A percentile compares a stretch with the other conserved stretches of the same genome.
Conservation (phyloP, 2,329 filamentous ascomycete species). For the Gaeumannomyces sp. region DNA sequence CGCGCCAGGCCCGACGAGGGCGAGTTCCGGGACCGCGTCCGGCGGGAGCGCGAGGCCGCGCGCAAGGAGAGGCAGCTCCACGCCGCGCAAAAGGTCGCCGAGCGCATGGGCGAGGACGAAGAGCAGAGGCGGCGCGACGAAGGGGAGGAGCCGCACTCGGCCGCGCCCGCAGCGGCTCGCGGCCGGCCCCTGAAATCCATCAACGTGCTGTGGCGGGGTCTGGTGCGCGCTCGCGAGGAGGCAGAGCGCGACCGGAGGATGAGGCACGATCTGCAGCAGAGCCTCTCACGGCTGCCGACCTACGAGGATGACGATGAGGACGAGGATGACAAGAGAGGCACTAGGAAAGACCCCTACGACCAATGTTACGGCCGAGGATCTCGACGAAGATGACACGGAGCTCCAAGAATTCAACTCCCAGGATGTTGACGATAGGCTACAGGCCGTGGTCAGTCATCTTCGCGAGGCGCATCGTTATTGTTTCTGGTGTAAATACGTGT, state of each 20-base stretch:
- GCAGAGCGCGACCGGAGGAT: slow-evolving; percentile 61
- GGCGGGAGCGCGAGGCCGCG: slow-evolving; percentile 62
- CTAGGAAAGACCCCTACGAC: slow-evolving; percentile 60
- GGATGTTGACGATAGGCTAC: slow-evolving; percentile 59
- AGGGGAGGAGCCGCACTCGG: slow-evolving; percentile 5
- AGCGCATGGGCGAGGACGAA: slow-evolving; percentile 62
- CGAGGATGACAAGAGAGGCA: slow-evolving; percentile 63
- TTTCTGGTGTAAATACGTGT: slow-evolving; percentile 91
- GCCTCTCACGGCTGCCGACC: slow-evolving; percentile 45
- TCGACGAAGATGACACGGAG: slow-evolving; percentile 75
- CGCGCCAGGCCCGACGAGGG: slow-evolving; percentile 57
- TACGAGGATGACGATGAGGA: slow-evolving; percentile 67
- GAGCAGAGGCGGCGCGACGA: slow-evolving; percentile 23
- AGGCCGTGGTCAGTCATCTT: slow-evolving; percentile 61
- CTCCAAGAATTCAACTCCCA: slow-evolving; percentile 73
- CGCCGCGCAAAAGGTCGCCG: slow-evolving; percentile 76
- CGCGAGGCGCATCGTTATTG: slow-evolving; percentile 73
- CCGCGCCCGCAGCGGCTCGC: not conserved
- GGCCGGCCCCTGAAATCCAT: slow-evolving; percentile 55
- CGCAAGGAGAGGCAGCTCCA: slow-evolving; percentile 63
- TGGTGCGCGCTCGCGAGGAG: slow-evolving; percentile 64
- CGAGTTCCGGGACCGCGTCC: slow-evolving; percentile 67
- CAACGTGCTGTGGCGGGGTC: slow-evolving; percentile 72
- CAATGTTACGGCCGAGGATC: slow-evolving; percentile 57
- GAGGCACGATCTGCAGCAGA: slow-evolving; percentile 60